A percentile compares a stretch with the other conserved stretches of the same genome.
phyloP scores from a whole-genome alignment of 495 filamentous ascomycete genomes.

The Aspergillus steynii region DNA sequence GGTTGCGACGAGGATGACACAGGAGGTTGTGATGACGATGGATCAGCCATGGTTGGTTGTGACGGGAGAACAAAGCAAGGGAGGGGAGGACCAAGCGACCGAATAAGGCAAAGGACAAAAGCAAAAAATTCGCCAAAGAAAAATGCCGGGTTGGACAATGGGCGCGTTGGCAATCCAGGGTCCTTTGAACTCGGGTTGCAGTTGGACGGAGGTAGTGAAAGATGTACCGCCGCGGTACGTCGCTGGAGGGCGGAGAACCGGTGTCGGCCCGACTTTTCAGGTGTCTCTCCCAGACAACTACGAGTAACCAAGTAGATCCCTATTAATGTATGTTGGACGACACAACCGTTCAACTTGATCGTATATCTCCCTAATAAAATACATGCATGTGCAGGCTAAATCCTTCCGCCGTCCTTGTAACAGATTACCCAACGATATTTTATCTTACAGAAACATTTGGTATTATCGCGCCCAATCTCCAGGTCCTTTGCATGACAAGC shows the following conservation, averaged over 20 bases:
- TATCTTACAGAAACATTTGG: conserved; percentile 1
- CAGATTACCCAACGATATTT: background rate
- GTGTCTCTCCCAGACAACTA: background rate
- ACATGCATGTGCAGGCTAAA: background rate
- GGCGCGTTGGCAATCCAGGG: conserved; percentile 5
- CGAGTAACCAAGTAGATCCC: too few species aligned
- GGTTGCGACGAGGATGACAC: conserved; percentile 19
- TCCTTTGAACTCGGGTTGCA: background rate
- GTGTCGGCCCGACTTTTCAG: background rate
- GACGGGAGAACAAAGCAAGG: conserved; percentile 7
- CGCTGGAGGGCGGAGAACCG: conserved; percentile 1
- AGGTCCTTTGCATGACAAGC: background rate
- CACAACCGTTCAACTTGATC: too few species aligned
- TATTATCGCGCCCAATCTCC: background rate
- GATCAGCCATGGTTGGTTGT: conserved; percentile 28
- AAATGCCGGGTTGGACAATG: conserved; percentile 3
- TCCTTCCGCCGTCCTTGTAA: background rate
- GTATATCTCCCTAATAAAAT: background rate
- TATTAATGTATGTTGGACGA: too few species aligned
- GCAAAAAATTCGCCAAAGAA: background rate
- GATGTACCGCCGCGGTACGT: conserved; percentile 1
- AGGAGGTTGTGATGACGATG: conserved; percentile 25
- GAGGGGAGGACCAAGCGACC: conserved; percentile 5
- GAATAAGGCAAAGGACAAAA: conserved; percentile 1
- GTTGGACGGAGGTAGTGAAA: background rate